Conservation (phyloP, 2,329 filamentous ascomycete genomes). For the Endoconidiophora polonica region DNA sequence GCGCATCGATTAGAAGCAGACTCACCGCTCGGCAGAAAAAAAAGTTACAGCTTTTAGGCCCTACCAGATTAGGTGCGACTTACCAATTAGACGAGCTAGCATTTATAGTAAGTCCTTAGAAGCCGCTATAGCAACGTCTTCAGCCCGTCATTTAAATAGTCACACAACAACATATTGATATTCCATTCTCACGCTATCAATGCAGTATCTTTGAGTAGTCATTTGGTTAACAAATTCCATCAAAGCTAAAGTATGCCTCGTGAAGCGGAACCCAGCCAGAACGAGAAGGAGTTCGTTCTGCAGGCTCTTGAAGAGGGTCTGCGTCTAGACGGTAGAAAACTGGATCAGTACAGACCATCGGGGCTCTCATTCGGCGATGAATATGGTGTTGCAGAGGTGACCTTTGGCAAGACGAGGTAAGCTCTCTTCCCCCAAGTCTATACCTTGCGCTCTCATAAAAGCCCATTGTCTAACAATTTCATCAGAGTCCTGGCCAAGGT, state of each 20-base stretch:
- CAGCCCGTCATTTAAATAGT: too few species aligned
- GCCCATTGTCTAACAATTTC: not conserved
- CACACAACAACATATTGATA: too few species aligned
- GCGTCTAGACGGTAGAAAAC: conserved; percentile 66
- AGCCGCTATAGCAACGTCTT: not conserved
- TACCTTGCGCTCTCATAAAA: not conserved
- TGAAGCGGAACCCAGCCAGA: conserved; percentile 77
- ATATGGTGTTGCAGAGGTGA: conserved; percentile 76
- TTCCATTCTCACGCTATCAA: not conserved
- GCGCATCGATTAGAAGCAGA: conserved; percentile 16
- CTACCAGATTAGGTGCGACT: conserved; percentile 4
- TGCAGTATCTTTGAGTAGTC: not conserved
- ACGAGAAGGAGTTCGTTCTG: conserved; percentile 73
- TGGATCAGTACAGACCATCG: conserved; percentile 65
- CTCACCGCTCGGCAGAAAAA: conserved; percentile 35
- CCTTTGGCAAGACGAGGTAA: conserved; percentile 78
- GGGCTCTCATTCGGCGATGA: conserved; percentile 75
- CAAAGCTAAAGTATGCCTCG: conserved; percentile 54
- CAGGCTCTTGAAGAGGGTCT: conserved; percentile 67
- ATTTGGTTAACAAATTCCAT: not conserved
- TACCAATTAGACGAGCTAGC: not conserved
- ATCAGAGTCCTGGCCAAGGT: conserved; percentile 68
- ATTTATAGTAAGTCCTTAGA: not conserved
- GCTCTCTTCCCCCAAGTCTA: conserved; percentile 9
- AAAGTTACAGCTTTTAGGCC: conserved; percentile 3